Percentiles rank a stretch among this genome's conserved stretches.
Evolutionary conservation across 2,329 filamentous ascomycete species (phyloP).

Genomic region (Harringtonia aguacate): DNA sequence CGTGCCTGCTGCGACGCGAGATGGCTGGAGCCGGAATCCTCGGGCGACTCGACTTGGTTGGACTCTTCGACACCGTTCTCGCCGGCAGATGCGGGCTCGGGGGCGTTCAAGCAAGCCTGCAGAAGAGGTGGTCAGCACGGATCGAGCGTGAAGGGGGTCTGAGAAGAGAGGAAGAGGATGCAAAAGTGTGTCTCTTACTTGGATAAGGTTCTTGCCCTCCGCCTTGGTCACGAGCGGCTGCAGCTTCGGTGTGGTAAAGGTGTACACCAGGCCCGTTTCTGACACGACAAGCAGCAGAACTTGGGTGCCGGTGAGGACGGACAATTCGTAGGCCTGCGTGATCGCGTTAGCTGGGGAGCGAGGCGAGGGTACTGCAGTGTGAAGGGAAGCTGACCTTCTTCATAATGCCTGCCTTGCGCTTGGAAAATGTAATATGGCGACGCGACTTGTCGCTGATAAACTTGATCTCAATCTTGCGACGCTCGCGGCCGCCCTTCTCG

Average conservation of each 20-base stretch:
- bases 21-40: constrained; percentile 71
- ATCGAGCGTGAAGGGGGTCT: too few relatives aligned
- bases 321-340: constrained; percentile 77
- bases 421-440: constrained; percentile 98
- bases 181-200: constrained; percentile 50
- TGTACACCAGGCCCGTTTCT: constrained; percentile 94
- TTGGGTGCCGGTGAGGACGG: constrained; percentile 94
- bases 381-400: constrained; percentile 87
- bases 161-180: too few relatives aligned
- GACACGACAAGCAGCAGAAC: constrained; percentile 93
- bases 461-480: constrained; percentile 99
- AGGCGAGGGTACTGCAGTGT: background rate
- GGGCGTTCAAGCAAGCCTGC: constrained; percentile 91
- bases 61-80: constrained; percentile 72
- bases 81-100: constrained; percentile 71
- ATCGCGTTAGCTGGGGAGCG: constrained; percentile 5
- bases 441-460: constrained; percentile 99
- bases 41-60: constrained; percentile 78
- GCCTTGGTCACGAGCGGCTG: constrained; percentile 97
- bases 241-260: constrained; percentile 95
- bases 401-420: constrained; percentile 99
- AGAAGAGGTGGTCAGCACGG: constrained; percentile 14
- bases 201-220: constrained; percentile 97
- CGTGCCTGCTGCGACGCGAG: constrained; percentile 55
- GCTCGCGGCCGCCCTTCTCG: constrained; percentile 94